phyloP scores from a whole-genome alignment of 345 rosid species.

The Geranium brycei region DNA sequence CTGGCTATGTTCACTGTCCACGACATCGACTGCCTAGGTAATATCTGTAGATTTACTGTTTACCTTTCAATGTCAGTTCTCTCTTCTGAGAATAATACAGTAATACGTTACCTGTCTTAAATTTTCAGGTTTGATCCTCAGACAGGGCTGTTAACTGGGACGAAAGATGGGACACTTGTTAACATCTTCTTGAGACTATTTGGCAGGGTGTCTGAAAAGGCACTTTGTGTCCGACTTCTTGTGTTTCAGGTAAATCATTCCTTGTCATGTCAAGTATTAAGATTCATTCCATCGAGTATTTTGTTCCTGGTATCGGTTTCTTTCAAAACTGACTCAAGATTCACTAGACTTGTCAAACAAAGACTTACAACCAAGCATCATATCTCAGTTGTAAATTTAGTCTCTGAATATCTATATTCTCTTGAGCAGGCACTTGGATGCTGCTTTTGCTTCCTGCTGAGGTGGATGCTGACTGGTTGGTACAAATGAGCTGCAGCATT shows the following conservation, averaged over 20 bases:
- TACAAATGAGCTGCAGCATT: constrained; percentile 37
- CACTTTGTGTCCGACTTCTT: constrained; percentile 71
- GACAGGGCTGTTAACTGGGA: constrained; percentile 78
- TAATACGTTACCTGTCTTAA: too few species aligned
- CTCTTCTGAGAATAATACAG: too few species aligned
- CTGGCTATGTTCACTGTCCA: constrained; percentile 75
- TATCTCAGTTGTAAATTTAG: neutral
- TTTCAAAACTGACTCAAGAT: too few species aligned
- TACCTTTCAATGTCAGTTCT: too few species aligned
- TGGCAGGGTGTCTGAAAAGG: constrained; percentile 72
- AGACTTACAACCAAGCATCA: too few species aligned
- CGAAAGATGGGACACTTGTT: constrained; percentile 82
- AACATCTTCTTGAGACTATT: constrained; percentile 64
- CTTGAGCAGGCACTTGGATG: constrained; percentile 60
- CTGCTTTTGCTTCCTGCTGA: constrained; percentile 64
- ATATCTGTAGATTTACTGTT: neutral
- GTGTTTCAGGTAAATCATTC: constrained; percentile 59
- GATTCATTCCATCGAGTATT: neutral
- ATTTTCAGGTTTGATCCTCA: constrained; percentile 64
- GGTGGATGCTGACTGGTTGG: constrained; percentile 86
- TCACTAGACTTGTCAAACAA: too few species aligned
- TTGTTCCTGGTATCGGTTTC: neutral
- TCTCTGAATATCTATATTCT: constrained; percentile 1
- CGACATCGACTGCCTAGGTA: constrained; percentile 96
- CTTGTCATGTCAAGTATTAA: neutral